Evolutionary conservation across 139 green algal genomes (phyloP).

Genomic region (Auxenochlorella pyrenoidosa): DNA sequence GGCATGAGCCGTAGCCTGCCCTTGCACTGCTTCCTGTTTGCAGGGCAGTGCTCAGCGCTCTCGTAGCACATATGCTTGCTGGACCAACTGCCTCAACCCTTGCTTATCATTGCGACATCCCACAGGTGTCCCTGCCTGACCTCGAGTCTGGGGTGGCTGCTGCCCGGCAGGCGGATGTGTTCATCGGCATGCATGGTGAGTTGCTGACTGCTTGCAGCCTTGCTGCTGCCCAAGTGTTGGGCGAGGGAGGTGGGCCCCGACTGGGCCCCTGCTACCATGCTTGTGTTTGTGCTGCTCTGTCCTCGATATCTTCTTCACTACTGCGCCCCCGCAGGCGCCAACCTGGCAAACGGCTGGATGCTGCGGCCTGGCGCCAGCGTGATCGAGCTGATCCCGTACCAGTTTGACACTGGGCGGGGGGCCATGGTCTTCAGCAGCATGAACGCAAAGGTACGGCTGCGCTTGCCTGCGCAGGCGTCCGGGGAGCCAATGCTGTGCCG

Average conservation of each 20-base stretch:
- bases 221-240: no score
- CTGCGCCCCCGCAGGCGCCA: slow-evolving; percentile 3
- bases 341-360: slow-evolving; percentile 35
- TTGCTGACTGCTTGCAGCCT: not conserved
- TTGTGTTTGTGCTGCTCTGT: no score
- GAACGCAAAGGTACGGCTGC: slow-evolving; percentile 5
- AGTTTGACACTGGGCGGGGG: slow-evolving; percentile 18
- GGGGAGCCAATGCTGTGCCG: not conserved
- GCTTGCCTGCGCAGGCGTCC: not conserved
- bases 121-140: not conserved
- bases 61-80: not conserved
- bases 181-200: slow-evolving; percentile 31
- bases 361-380: slow-evolving; percentile 22
- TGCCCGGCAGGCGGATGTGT: slow-evolving; percentile 17
- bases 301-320: no score
- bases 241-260: no score
- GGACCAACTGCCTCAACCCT: no score
- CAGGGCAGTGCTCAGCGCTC: not conserved
- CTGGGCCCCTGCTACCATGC: no score
- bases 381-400: slow-evolving; percentile 23
- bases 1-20: no score
- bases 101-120: not conserved
- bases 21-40: not conserved
- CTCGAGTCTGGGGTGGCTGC: slow-evolving; percentile 11
- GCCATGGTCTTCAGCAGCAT: slow-evolving; percentile 17